Percentiles rank a stretch among this genome's conserved stretches.
Evolutionary conservation across 352 stramenopile genomes (phyloP).

Genomic region (Pythium rishiriense): DNA sequence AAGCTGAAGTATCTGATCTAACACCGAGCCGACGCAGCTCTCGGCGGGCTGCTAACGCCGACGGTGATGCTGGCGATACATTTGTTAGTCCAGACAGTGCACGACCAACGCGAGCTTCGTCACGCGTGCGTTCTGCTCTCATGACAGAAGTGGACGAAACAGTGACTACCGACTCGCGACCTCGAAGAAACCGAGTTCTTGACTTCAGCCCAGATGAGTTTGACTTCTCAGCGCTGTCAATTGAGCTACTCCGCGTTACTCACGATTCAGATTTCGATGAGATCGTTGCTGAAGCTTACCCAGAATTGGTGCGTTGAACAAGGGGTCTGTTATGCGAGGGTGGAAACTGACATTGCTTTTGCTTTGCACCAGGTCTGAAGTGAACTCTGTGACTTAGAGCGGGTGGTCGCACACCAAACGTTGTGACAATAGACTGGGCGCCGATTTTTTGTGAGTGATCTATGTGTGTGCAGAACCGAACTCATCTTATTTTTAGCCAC

Average conservation of each 20-base stretch:
- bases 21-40: constrained; percentile 26
- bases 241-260: constrained; percentile 12
- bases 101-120: constrained; percentile 1
- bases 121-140: background rate
- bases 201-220: constrained; percentile 15
- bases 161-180: background rate
- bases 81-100: background rate
- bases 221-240: constrained; percentile 6
- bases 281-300: constrained; percentile 20
- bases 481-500: constrained; percentile 1
- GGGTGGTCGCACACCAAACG: background rate
- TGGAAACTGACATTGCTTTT: background rate
- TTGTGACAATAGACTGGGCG: background rate
- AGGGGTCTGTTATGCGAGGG: too few species aligned
- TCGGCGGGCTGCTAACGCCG: constrained; percentile 2
- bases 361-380: background rate
- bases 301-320: constrained; percentile 23
- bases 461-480: constrained; percentile 6
- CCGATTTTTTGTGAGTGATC: too few species aligned
- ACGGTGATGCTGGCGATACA: background rate
- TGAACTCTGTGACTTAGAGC: background rate
- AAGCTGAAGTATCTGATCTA: constrained; percentile 9
- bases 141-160: background rate
- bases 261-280: constrained; percentile 26
- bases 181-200: constrained; percentile 12